These are phyloP conservation scores for Pythium periplocum DNA, from an alignment of 352 stramenopile genomes.

Conservation along the genomic window DNA sequence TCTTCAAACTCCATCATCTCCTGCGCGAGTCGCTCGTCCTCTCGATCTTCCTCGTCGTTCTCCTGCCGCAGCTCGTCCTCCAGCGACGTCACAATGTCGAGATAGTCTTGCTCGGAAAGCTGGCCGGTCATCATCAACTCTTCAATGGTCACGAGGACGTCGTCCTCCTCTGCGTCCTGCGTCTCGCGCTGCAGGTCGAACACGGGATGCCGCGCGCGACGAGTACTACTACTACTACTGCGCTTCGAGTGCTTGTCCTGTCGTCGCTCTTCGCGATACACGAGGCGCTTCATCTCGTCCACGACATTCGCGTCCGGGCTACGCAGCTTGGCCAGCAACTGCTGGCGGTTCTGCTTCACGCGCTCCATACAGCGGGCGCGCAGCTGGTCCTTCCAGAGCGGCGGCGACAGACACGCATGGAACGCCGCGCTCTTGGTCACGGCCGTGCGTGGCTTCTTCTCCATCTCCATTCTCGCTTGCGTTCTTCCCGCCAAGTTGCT, in stretches of 20 bases:
- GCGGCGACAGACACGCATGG: slow-evolving; percentile 54
- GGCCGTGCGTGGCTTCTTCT: slow-evolving; percentile 3
- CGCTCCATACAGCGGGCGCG: slow-evolving; percentile 68
- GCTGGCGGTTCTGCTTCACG: slow-evolving; percentile 48
- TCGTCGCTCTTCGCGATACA: slow-evolving; percentile 33
- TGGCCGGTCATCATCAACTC: slow-evolving; percentile 53
- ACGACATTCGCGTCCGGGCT: slow-evolving; percentile 52
- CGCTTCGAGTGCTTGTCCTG: background rate
- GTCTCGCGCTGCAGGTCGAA: slow-evolving; percentile 25
- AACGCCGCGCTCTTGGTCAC: slow-evolving; percentile 17
- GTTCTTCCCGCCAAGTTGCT: no score
- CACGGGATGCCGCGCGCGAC: slow-evolving; percentile 21
- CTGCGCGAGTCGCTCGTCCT: slow-evolving; percentile 36
- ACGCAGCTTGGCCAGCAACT: slow-evolving; percentile 59
- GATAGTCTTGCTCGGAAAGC: slow-evolving; percentile 62
- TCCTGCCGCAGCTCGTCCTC: slow-evolving; percentile 62
- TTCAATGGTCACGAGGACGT: slow-evolving; percentile 39
- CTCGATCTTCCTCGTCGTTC: slow-evolving; percentile 19
- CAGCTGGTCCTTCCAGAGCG: slow-evolving; percentile 71
- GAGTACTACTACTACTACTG: background rate
- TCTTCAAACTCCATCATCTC: slow-evolving; percentile 70
- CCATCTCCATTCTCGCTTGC: slow-evolving; percentile 4
- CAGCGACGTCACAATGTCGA: slow-evolving; percentile 69
- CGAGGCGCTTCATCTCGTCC: slow-evolving; percentile 57
- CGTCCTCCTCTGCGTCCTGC: slow-evolving; percentile 2